These are phyloP conservation scores for Millerago galiae DNA, from an alignment of 805 yeast genomes.

Conservation along the genomic window DNA sequence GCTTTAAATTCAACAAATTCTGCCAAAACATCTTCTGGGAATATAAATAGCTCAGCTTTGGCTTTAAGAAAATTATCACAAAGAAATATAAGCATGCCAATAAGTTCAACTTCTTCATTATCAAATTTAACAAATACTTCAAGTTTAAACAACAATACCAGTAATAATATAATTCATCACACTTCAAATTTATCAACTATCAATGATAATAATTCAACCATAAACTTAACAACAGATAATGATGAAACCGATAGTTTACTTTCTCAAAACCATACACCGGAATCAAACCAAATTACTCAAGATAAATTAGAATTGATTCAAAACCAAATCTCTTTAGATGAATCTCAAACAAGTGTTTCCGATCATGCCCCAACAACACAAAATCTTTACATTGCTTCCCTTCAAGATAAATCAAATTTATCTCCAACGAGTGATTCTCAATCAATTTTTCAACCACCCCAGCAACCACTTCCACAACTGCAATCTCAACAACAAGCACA, in stretches of 20 bases:
- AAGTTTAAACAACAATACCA: too few relatives aligned
- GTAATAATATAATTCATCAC: background rate
- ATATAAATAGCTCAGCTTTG: conserved; percentile 10
- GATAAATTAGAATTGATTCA: background rate
- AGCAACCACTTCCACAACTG: too few relatives aligned
- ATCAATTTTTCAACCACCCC: background rate
- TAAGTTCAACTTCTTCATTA: conserved; percentile 11
- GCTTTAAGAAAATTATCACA: conserved; percentile 19
- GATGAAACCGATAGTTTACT: conserved; percentile 6
- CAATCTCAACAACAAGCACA: background rate
- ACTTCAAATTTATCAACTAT: conserved; percentile 1
- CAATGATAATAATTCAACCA: conserved; percentile 4
- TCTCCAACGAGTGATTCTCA: background rate
- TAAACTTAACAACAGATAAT: conserved; percentile 3
- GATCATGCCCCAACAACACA: background rate
- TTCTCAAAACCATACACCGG: conserved; percentile 3
- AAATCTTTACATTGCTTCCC: too few relatives aligned
- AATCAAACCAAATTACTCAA: background rate
- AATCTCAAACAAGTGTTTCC: conserved; percentile 5
- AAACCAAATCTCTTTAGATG: background rate
- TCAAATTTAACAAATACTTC: background rate
- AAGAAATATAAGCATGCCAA: conserved; percentile 23
- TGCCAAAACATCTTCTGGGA: conserved; percentile 8
- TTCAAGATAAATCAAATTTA: background rate
- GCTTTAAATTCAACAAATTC: conserved; percentile 14